phyloP scores from a whole-genome alignment of 495 filamentous ascomycete genomes.

The Tirmania nivea region DNA sequence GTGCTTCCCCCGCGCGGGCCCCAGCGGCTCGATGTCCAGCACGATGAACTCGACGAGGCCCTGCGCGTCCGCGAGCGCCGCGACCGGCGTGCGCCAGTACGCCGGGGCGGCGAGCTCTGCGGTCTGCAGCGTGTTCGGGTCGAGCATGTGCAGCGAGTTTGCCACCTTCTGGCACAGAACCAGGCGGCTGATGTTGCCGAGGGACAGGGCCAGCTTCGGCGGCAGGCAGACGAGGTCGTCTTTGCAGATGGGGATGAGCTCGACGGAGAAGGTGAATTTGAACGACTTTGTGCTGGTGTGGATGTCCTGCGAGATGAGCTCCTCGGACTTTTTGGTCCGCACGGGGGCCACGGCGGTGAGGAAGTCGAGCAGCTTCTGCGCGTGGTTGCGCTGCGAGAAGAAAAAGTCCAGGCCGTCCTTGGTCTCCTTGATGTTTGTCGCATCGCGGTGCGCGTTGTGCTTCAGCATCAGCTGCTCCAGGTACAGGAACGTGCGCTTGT shows the following conservation, averaged over 20 bases:
- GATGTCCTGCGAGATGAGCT: constrained; percentile 81
- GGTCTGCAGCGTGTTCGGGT: constrained; percentile 76
- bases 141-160: constrained; percentile 69
- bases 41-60: constrained; percentile 82
- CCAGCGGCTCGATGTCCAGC: constrained; percentile 75
- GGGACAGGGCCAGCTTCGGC: constrained; percentile 56
- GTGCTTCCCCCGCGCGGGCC: constrained; percentile 56
- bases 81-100: constrained; percentile 81
- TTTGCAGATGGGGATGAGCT: constrained; percentile 83
- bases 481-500: constrained; percentile 92
- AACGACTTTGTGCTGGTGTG: constrained; percentile 76
- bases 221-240: constrained; percentile 90
- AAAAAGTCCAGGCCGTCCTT: constrained; percentile 91
- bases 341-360: constrained; percentile 59
- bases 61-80: constrained; percentile 57
- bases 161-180: constrained; percentile 74
- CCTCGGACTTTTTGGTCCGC: constrained; percentile 61
- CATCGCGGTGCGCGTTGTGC: constrained; percentile 74
- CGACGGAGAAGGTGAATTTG: constrained; percentile 75
- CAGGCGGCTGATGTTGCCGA: constrained; percentile 71
- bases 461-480: constrained; percentile 94
- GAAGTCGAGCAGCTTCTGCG: constrained; percentile 84
- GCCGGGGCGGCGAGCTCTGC: constrained; percentile 56
- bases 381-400: constrained; percentile 71
- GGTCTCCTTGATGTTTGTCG: constrained; percentile 89